Evolutionary conservation across 2,329 filamentous ascomycete genomes (phyloP), one percentile per base, ranked within the genome.

Genomic region (Rhytidhysteron rufulum): DNA sequence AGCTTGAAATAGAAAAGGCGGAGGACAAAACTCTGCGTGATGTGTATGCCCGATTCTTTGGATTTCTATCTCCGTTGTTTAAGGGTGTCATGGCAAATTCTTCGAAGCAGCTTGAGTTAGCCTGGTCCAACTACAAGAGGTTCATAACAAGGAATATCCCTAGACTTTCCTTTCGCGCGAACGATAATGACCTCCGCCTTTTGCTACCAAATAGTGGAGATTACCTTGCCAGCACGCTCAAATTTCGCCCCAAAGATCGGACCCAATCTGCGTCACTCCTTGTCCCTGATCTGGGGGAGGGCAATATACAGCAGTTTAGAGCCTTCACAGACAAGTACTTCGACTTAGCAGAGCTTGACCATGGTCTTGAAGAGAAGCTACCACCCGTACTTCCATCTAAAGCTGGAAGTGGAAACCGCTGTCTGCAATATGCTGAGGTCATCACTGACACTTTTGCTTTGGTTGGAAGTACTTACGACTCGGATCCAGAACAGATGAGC

Each of bases 1-100:
- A 82, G 49, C 47, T 82, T 0, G 71, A 79, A 27, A 10, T 49
- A 1, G n/a, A n/a, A n/a, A n/a, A n/a, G n/a, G n/a, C n/a, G n/a
- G n/a, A n/a, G n/a, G 68, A 72, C 22, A 38, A 38, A 20, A n/a
- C 7, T 25, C 11, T 24, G 20, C 27, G 15, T 20, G 22, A 27
- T n/a, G 37, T 45, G 5, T 66, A 66, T 32, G 42, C 52, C 4
- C 17, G 44, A 2, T 47, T 72, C 5, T 64, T 68, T 35, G 36
- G 39, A 3, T 40, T 34, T 1, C 33, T 68, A 17, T 49, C 49
- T 1, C 18, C 30, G 8, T 16, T 20, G 4, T 61, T 70, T 31
- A 48, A 55, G 13, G 41, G 34, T 0, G 47, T 52, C 0, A 60
- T 73, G 11, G 40, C 57, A 10, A 29, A 47, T 0, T 60, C 61